A percentile compares a stretch with the other conserved stretches of the same genome.
Evolutionary conservation across 441 rosid genomes (phyloP).

Genomic region (Croton laevigatus): DNA sequence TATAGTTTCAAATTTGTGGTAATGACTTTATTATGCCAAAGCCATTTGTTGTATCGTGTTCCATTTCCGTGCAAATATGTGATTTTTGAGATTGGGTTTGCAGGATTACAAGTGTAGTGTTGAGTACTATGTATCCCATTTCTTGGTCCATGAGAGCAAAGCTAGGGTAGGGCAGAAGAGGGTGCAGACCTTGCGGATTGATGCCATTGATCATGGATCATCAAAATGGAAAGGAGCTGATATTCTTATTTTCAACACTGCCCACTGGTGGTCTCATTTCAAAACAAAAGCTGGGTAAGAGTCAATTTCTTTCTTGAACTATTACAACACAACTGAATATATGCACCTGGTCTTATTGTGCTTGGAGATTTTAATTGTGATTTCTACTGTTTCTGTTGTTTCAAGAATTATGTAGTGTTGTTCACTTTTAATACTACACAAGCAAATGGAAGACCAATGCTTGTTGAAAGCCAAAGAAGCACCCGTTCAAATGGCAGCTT

Average conservation of each 20-base stretch:
- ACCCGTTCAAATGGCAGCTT: not conserved
- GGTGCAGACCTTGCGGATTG: slow-evolving; percentile 70
- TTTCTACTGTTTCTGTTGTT: slow-evolving; percentile 18
- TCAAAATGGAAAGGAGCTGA: slow-evolving; percentile 95
- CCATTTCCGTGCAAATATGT: not conserved
- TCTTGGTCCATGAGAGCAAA: slow-evolving; percentile 82
- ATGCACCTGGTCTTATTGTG: not conserved
- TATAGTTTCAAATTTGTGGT: slow-evolving; percentile 89
- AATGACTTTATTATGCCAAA: slow-evolving; percentile 17
- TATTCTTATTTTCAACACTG: slow-evolving; percentile 82
- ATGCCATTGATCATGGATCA: slow-evolving; percentile 75
- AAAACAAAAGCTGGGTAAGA: slow-evolving; percentile 92
- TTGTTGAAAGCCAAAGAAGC: not conserved
- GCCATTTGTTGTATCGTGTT: not conserved
- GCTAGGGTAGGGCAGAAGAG: slow-evolving; percentile 68
- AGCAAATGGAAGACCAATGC: not conserved
- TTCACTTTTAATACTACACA: not conserved
- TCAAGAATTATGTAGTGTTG: slow-evolving; percentile 3
- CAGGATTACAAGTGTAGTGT: slow-evolving; percentile 87
- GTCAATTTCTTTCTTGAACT: slow-evolving; percentile 36
- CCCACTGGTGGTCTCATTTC: slow-evolving; percentile 97
- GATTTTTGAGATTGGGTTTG: slow-evolving; percentile 24
- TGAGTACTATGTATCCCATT: slow-evolving; percentile 71
- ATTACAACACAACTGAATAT: not conserved
- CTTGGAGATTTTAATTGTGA: not conserved